Conservation (phyloP, 768 basidiomycete species). For the Hortiboletus campestris region DNA sequence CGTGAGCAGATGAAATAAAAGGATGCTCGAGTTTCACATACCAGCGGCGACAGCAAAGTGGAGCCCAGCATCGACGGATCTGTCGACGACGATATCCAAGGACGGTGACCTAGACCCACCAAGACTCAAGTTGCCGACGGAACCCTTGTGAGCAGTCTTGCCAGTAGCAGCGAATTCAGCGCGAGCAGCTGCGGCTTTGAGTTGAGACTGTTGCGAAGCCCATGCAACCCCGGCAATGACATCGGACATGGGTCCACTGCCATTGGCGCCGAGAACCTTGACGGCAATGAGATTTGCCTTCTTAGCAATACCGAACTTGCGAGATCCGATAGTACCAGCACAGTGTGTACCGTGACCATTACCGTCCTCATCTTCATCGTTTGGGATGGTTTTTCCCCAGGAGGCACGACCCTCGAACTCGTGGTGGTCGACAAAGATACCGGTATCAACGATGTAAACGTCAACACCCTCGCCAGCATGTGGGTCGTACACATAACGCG, state of each 20-base stretch:
- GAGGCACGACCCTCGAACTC: conserved; percentile 87
- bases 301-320: conserved; percentile 95
- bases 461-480: conserved; percentile 91
- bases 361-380: conserved; percentile 84
- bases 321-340: conserved; percentile 93
- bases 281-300: conserved; percentile 84
- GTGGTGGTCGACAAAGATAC: conserved; percentile 80
- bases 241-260: conserved; percentile 93
- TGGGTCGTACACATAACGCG: conserved; percentile 68
- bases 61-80: conserved; percentile 77
- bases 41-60: conserved; percentile 98
- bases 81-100: conserved; percentile 82
- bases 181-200: conserved; percentile 58
- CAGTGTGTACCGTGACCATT: conserved; percentile 97
- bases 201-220: conserved; percentile 56
- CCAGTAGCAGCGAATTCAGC: conserved; percentile 71
- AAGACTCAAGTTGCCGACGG: conserved; percentile 96
- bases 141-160: conserved; percentile 85
- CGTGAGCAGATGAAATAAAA: neutral
- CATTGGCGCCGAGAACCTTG: conserved; percentile 93
- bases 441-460: conserved; percentile 85
- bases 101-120: conserved; percentile 91
- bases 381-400: conserved; percentile 95
- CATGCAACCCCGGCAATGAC: conserved; percentile 86
- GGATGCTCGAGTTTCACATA: conserved; percentile 33